These are phyloP conservation scores for Macrolepiota dolichaula DNA, from an alignment of 768 basidiomycete genomes.

Conservation along the genomic window DNA sequence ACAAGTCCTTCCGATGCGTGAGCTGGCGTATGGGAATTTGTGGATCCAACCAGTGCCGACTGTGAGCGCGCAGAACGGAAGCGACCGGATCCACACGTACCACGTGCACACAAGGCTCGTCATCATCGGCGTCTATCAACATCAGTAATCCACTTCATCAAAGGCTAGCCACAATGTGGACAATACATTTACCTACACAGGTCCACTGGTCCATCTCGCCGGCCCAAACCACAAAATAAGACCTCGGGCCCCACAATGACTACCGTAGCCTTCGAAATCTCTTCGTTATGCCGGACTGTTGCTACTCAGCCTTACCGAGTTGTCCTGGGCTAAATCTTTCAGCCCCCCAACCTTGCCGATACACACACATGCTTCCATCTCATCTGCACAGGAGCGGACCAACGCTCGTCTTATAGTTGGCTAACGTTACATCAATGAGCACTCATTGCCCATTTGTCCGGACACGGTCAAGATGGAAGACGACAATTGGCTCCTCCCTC, in stretches of 20 bases:
- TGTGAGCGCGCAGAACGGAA: background rate
- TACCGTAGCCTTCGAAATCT: no score
- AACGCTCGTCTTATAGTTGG: background rate
- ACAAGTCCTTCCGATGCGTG: background rate
- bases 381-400: background rate
- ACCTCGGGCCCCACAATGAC: no score
- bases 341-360: background rate
- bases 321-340: background rate
- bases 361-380: background rate
- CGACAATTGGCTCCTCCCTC: no score
- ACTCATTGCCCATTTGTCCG: no score
- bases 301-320: no score
- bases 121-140: background rate
- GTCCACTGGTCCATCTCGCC: no score
- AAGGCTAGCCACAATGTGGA: no score
- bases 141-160: background rate
- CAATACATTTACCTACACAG: no score
- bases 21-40: background rate
- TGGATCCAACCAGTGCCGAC: background rate
- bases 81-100: background rate
- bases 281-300: no score
- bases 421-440: background rate
- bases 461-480: background rate
- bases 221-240: no score
- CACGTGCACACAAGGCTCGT: background rate